Conservation (phyloP, 371 early-diverging fungal species). For the Apophysomyces elegans region DNA sequence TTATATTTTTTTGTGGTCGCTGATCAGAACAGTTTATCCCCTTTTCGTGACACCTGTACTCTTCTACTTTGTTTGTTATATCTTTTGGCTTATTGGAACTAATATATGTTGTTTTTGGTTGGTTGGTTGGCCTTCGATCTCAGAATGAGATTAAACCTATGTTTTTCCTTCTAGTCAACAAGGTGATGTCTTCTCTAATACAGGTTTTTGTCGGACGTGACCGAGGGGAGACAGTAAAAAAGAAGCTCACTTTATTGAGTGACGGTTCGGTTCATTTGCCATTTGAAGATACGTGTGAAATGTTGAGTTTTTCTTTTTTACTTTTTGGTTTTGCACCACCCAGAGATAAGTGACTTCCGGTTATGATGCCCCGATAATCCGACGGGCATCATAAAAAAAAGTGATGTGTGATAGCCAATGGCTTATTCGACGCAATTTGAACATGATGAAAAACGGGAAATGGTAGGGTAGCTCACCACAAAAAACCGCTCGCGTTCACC, state of each 20-base stretch:
- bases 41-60: background rate
- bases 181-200: no score
- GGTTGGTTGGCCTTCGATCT: background rate
- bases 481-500: no score
- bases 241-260: background rate
- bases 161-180: background rate
- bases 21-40: slow-evolving; percentile 9
- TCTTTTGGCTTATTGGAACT: background rate
- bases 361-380: slow-evolving; percentile 4
- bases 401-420: background rate
- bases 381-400: background rate
- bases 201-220: background rate
- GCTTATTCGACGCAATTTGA: slow-evolving; percentile 5
- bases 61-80: background rate
- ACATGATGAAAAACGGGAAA: background rate
- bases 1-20: background rate
- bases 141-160: background rate
- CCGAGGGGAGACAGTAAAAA: background rate
- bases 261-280: background rate
- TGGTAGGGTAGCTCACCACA: background rate
- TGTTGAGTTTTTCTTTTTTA: background rate
- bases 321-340: background rate
- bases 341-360: slow-evolving; percentile 10
- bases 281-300: slow-evolving; percentile 3
- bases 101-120: background rate